A percentile compares a stretch with the other conserved stretches of the same genome.
phyloP scores from a whole-genome alignment of 106 monocot genomes.

The Iris macrosiphon region DNA sequence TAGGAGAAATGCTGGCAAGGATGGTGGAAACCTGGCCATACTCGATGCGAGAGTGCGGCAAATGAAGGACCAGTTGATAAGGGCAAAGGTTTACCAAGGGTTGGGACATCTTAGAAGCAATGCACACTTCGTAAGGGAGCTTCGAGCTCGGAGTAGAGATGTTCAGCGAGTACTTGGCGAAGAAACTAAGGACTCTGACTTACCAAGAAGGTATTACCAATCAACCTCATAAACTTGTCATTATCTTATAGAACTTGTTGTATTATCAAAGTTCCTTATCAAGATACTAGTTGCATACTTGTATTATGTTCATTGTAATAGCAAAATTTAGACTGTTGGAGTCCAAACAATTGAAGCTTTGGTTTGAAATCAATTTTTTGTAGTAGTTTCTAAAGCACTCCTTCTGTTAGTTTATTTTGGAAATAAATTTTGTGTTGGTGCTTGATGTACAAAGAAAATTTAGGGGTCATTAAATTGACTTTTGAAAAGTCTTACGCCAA shows the following conservation, averaged over 20 bases:
- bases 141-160: constrained; percentile 56
- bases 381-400: too few relatives aligned
- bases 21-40: not conserved
- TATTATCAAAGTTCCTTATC: not conserved
- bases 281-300: too few relatives aligned
- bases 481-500: too few relatives aligned
- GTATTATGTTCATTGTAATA: too few relatives aligned
- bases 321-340: too few relatives aligned
- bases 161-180: constrained; percentile 72
- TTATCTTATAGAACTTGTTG: not conserved
- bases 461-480: too few relatives aligned
- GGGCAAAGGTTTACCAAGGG: constrained; percentile 67
- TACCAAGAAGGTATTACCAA: constrained; percentile 55
- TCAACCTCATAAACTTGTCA: not conserved
- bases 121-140: constrained; percentile 62
- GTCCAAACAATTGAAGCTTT: too few relatives aligned
- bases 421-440: too few relatives aligned
- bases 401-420: too few relatives aligned
- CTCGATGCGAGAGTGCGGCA: constrained; percentile 60
- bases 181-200: constrained; percentile 71
- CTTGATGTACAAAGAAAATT: too few relatives aligned
- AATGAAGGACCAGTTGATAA: constrained; percentile 77
- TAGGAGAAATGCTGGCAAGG: constrained; percentile 1
- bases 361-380: too few relatives aligned
- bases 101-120: constrained; percentile 52